These are phyloP conservation scores for Colletotrichum agaves DNA, from an alignment of 2,329 filamentous ascomycete species.

Conservation along the genomic window DNA sequence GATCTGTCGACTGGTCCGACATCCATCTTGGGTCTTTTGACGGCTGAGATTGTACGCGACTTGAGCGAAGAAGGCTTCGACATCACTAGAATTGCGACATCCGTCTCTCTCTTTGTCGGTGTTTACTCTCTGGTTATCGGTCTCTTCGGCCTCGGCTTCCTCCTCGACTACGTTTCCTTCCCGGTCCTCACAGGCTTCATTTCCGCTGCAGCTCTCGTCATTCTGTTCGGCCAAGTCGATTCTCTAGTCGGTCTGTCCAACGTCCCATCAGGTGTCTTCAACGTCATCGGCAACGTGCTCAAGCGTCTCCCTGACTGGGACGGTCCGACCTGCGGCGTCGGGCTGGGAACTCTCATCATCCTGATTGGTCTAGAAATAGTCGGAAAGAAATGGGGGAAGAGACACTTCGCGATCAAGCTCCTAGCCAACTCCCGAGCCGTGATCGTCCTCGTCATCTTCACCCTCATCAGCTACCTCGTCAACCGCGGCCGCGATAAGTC, in stretches of 20 bases:
- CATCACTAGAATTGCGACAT: slow-evolving; percentile 63
- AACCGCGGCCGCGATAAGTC: slow-evolving; percentile 62
- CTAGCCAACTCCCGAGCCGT: slow-evolving; percentile 70
- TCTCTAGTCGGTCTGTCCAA: slow-evolving; percentile 65
- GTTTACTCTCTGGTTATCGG: slow-evolving; percentile 69
- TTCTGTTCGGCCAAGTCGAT: slow-evolving; percentile 71
- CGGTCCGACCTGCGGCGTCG: slow-evolving; percentile 75
- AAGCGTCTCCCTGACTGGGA: slow-evolving; percentile 49
- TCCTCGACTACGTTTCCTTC: slow-evolving; percentile 75
- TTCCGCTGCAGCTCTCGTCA: slow-evolving; percentile 72
- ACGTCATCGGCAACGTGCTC: slow-evolving; percentile 32
- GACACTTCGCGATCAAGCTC: slow-evolving; percentile 67
- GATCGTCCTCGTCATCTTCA: slow-evolving; percentile 70
- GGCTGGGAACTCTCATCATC: slow-evolving; percentile 66
- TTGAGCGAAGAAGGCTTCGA: slow-evolving; percentile 54
- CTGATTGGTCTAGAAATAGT: slow-evolving; percentile 67
- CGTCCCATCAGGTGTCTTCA: slow-evolving; percentile 34
- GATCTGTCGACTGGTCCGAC: slow-evolving; percentile 73
- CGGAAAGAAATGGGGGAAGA: slow-evolving; percentile 70
- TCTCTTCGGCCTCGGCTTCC: slow-evolving; percentile 70
- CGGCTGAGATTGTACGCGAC: slow-evolving; percentile 67
- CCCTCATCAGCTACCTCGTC: slow-evolving; percentile 70
- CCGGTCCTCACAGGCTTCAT: slow-evolving; percentile 75
- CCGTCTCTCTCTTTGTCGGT: slow-evolving; percentile 72
- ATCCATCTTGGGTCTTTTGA: slow-evolving; percentile 71